Conservation (phyloP, 1,284 basidiomycete genomes). For the Kwoniella shivajii region DNA sequence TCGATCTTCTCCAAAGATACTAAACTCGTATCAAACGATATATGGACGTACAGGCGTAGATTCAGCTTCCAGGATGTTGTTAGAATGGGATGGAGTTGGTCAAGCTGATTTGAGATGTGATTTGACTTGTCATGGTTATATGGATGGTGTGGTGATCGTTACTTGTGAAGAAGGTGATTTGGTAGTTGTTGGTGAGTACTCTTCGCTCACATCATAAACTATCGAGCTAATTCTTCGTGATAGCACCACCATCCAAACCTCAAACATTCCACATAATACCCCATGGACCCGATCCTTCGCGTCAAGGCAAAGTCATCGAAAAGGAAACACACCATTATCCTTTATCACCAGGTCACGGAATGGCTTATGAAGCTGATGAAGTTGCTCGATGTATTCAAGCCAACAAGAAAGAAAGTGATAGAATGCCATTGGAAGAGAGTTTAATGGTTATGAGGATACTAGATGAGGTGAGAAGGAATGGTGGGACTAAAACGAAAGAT, state of each 20-base stretch:
- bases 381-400: conserved; percentile 73
- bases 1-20: conserved; percentile 59
- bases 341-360: conserved; percentile 14
- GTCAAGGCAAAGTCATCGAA: conserved; percentile 1
- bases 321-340: conserved; percentile 13
- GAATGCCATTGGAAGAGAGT: conserved; percentile 72
- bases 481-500: conserved; percentile 3
- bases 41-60: conserved; percentile 76
- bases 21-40: conserved; percentile 46
- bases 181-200: conserved; percentile 17
- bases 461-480: conserved; percentile 7
- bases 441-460: conserved; percentile 57
- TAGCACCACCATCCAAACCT: conserved; percentile 20
- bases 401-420: conserved; percentile 67
- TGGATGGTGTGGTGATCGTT: conserved; percentile 16
- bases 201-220: too few species aligned
- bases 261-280: conserved; percentile 23
- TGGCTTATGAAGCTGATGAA: conserved; percentile 55
- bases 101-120: conserved; percentile 16
- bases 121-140: conserved; percentile 8
- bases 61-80: conserved; percentile 67
- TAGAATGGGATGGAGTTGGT: conserved; percentile 61
- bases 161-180: conserved; percentile 28
- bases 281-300: conserved; percentile 10
- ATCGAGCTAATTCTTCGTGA: neutral